Evolutionary conservation across 768 basidiomycete genomes (phyloP).

Genomic region (Phylloporus scabripes): DNA sequence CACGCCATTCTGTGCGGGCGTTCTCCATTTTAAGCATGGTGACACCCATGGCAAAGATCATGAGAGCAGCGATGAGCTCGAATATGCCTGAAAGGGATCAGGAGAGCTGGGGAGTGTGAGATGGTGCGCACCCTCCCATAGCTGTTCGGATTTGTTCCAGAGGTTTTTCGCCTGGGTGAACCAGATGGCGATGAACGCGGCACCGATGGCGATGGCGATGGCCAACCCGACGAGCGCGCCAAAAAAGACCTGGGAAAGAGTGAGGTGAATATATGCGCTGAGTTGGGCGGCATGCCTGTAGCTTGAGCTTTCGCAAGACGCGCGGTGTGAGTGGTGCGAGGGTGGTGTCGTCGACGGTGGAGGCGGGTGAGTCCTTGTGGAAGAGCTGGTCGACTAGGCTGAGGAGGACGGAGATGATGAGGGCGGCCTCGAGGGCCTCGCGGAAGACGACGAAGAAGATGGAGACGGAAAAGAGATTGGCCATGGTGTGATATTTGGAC

Average conservation of each 20-base stretch:
- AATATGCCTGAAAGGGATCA: slow-evolving; percentile 48
- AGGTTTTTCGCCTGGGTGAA: slow-evolving; percentile 86
- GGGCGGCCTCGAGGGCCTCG: slow-evolving; percentile 87
- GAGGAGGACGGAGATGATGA: slow-evolving; percentile 90
- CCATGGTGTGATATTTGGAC: neutral
- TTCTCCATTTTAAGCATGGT: slow-evolving; percentile 95
- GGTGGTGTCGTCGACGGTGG: slow-evolving; percentile 14
- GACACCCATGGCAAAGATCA: slow-evolving; percentile 92
- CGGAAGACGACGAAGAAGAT: slow-evolving; percentile 97
- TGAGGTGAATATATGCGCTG: neutral
- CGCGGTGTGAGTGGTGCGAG: slow-evolving; percentile 33
- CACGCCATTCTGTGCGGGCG: slow-evolving; percentile 90
- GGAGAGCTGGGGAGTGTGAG: neutral
- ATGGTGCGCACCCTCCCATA: slow-evolving; percentile 77
- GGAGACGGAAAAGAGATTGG: slow-evolving; percentile 76
- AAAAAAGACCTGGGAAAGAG: slow-evolving; percentile 54
- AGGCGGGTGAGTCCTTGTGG: slow-evolving; percentile 19
- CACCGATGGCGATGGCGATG: slow-evolving; percentile 78
- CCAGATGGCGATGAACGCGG: slow-evolving; percentile 91
- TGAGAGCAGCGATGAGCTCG: slow-evolving; percentile 60
- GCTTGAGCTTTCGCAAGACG: slow-evolving; percentile 61
- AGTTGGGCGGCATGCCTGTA: slow-evolving; percentile 43
- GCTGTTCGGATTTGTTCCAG: slow-evolving; percentile 76
- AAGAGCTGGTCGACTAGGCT: slow-evolving; percentile 88
- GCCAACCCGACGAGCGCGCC: slow-evolving; percentile 72